Base-by-base conservation (phyloP, 225 moss, liverwort and hornwort genomes). In the Neckera pumila region DNA sequence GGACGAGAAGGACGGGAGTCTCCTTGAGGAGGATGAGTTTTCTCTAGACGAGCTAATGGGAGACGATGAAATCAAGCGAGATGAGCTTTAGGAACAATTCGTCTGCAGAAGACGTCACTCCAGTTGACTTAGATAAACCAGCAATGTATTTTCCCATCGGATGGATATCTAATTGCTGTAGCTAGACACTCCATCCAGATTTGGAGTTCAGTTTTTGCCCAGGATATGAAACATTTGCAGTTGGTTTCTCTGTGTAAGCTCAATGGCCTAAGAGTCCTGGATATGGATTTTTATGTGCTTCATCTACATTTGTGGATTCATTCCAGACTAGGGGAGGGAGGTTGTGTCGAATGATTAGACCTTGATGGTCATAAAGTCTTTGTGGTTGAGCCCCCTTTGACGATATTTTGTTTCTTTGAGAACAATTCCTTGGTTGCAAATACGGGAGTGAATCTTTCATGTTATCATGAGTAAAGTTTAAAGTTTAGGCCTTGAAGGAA, bases 21-120 rank as follows among this genome's bases (percentile, higher is more conserved):
- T 92, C 76, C 80, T 96, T 77, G 99, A 99, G 89, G 97, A 99
- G 89, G 99, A 99, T 82, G 96, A 97, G 91, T 97, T 99, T 82
- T 97, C 96, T n/a, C 83, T 99, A 14, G 97, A 97, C 85, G 98
- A 99, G 87, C 95, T 99, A 60, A 96, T 98, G 98, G 93, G 89
- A 80, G 93, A 93, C 65, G 90, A 92, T 74, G 89, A 91, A 23
- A 63, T 82, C 65, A 90, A 63, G 42, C 89, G 63, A 66, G 95
- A 95, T 23, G 95, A 95, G 91, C 92, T 95, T 40, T 95, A 94
- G 92, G 74, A 54, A 80, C 38, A 34, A 12, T 76, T 80, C 14
- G 34, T 74, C 66, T 78, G 63, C 67, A 66, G 38, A 90, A 75
- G 59, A 57, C 73, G 83, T 65, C 66, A 43, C 81, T 62, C 64